phyloP scores from a whole-genome alignment of 352 stramenopile genomes.

The Pythium rishiriense region DNA sequence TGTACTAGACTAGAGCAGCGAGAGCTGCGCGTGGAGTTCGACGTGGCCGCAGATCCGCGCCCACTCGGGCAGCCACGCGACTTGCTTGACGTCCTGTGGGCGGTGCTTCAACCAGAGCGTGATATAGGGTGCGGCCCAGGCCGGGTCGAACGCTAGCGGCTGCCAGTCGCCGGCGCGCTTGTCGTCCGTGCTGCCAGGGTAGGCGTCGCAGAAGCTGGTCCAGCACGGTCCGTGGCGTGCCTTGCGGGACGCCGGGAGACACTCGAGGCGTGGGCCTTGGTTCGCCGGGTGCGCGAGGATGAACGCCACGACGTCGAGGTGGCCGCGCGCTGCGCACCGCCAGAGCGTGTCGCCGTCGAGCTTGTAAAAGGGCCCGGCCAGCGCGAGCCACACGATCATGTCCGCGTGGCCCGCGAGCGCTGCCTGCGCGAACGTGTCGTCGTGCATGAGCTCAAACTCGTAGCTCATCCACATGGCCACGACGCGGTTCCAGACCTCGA shows the following conservation, averaged over 20 bases:
- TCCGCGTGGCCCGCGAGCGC: slow-evolving; percentile 6
- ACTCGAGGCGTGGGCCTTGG: slow-evolving; percentile 8
- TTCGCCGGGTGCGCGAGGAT: slow-evolving; percentile 5
- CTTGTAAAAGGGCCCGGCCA: slow-evolving; percentile 12
- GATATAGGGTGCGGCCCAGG: slow-evolving; percentile 8
- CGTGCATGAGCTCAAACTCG: slow-evolving; percentile 17
- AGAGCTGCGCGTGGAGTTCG: slow-evolving; percentile 7
- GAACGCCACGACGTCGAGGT: slow-evolving; percentile 11
- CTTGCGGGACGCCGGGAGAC: slow-evolving; percentile 1
- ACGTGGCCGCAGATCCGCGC: not conserved
- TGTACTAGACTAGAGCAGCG: not conserved
- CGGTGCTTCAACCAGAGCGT: slow-evolving; percentile 11
- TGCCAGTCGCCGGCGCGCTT: not conserved
- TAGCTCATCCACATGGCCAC: slow-evolving; percentile 16
- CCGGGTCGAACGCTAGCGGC: slow-evolving; percentile 10
- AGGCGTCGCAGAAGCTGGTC: slow-evolving; percentile 10
- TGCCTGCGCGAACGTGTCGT: slow-evolving; percentile 12
- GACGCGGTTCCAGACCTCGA: slow-evolving; percentile 17
- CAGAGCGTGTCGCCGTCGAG: slow-evolving; percentile 4
- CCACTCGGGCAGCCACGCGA: slow-evolving; percentile 13
- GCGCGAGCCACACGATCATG: slow-evolving; percentile 13
- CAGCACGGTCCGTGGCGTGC: not conserved
- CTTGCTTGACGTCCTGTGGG: not conserved
- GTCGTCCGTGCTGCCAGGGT: not conserved
- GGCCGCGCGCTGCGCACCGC: slow-evolving; percentile 14